These are phyloP conservation scores for Bimuria novae-zelandiae DNA, from an alignment of 2,329 filamentous ascomycete species.

Conservation along the genomic window DNA sequence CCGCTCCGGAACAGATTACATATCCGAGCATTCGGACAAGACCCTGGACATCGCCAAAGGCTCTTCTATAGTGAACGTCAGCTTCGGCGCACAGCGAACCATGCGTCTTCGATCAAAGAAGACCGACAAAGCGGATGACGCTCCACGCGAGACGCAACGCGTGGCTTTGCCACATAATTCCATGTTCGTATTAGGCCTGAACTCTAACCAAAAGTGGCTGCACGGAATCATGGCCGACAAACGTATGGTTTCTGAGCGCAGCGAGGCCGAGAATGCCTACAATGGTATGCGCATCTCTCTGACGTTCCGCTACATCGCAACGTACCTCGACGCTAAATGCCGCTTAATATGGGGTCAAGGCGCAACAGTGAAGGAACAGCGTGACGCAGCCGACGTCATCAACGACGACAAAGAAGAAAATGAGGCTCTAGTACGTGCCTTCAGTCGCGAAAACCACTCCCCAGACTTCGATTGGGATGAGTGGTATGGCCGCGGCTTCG, in stretches of 20 bases:
- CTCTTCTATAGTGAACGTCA: slow-evolving; percentile 89
- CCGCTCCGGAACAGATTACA: slow-evolving; percentile 85
- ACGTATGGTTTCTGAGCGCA: slow-evolving; percentile 69
- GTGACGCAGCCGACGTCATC: slow-evolving; percentile 65
- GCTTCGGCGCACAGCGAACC: slow-evolving; percentile 85
- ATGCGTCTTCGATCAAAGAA: slow-evolving; percentile 91
- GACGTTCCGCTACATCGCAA: slow-evolving; percentile 88
- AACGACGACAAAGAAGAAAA: slow-evolving; percentile 71
- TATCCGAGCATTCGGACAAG: slow-evolving; percentile 97
- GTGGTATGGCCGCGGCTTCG: slow-evolving; percentile 79
- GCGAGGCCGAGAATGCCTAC: slow-evolving; percentile 70
- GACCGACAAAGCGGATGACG: slow-evolving; percentile 23
- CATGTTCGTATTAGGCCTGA: slow-evolving; percentile 78
- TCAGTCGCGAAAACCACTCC: slow-evolving; percentile 80
- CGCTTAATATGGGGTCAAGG: slow-evolving; percentile 89
- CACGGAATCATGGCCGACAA: slow-evolving; percentile 93
- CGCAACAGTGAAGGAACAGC: slow-evolving; percentile 69
- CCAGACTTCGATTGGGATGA: slow-evolving; percentile 74
- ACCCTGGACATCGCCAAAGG: slow-evolving; percentile 83
- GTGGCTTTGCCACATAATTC: slow-evolving; percentile 85
- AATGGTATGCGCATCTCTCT: slow-evolving; percentile 82
- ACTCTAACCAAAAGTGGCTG: slow-evolving; percentile 84
- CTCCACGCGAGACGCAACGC: slow-evolving; percentile 60
- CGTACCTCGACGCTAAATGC: slow-evolving; percentile 71
- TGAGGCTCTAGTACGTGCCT: slow-evolving; percentile 73